Percentiles rank a stretch among this genome's conserved stretches.
These are phyloP conservation scores for Suillus brevipes DNA, from an alignment of 768 basidiomycete species.

Conservation along the genomic window DNA sequence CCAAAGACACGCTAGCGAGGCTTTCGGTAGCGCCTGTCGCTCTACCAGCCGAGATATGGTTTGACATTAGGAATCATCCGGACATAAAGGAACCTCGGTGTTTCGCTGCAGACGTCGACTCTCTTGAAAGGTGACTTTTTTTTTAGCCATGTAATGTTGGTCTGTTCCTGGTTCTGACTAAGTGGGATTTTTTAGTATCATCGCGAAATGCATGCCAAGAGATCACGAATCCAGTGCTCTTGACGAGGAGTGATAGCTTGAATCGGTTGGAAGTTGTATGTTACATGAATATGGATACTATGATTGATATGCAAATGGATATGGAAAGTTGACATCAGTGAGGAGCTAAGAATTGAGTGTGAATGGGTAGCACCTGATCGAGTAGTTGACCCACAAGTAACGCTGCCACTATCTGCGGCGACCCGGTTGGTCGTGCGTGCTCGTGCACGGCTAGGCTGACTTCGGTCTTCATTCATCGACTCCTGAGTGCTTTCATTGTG, in stretches of 20 bases:
- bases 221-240: conserved; percentile 8
- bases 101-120: conserved; percentile 22
- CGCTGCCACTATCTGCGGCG: conserved; percentile 29
- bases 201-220: conserved; percentile 5
- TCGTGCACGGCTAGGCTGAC: conserved; percentile 27
- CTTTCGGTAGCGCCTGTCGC: conserved; percentile 15
- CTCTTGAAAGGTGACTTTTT: conserved; percentile 28
- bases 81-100: conserved; percentile 16
- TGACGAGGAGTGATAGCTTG: background rate
- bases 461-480: conserved; percentile 24
- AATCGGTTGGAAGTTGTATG: conserved; percentile 23
- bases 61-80: conserved; percentile 23
- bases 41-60: conserved; percentile 27
- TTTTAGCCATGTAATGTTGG: conserved; percentile 5
- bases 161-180: conserved; percentile 4
- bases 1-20: conserved; percentile 5
- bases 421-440: conserved; percentile 21
- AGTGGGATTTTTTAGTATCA: conserved; percentile 2
- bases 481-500: conserved; percentile 10
- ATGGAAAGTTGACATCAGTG: background rate
- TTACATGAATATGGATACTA: conserved; percentile 30
- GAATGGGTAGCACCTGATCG: background rate
- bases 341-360: background rate
- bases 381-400: background rate
- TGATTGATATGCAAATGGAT: conserved; percentile 25